These are phyloP conservation scores for Thelonectria olida DNA, from an alignment of 2,329 filamentous ascomycete species.

Conservation along the genomic window DNA sequence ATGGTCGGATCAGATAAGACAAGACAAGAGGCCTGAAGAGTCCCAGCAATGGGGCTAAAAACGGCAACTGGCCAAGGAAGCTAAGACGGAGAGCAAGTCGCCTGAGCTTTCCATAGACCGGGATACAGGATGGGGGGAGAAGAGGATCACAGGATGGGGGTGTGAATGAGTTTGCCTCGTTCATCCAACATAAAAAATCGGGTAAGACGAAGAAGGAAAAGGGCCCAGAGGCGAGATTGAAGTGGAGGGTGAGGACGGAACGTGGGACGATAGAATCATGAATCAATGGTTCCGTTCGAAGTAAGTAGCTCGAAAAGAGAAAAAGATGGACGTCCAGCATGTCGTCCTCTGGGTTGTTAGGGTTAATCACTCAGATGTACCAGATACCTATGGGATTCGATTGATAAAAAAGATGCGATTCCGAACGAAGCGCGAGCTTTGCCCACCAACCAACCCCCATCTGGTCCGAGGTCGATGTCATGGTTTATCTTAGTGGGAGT, in stretches of 20 bases:
- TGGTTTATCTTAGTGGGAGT: slow-evolving; percentile 4
- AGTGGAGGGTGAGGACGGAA: slow-evolving; percentile 2
- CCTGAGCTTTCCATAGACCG: background rate
- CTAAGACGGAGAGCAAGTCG: slow-evolving; percentile 3
- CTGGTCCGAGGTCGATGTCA: background rate
- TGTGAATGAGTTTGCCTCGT: background rate
- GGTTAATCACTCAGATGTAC: slow-evolving; percentile 5
- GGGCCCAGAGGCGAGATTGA: background rate
- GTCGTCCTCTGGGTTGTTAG: background rate
- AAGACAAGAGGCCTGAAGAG: slow-evolving; percentile 7
- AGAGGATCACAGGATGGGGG: background rate
- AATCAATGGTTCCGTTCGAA: background rate
- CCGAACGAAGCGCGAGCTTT: slow-evolving; percentile 11
- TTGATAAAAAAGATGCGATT: slow-evolving; percentile 5
- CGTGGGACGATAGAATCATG: slow-evolving; percentile 12
- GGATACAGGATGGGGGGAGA: background rate
- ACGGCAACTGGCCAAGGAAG: background rate
- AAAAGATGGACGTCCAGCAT: background rate
- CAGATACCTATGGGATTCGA: slow-evolving; percentile 6
- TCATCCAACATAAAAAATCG: background rate
- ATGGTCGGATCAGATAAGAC: slow-evolving; percentile 23
- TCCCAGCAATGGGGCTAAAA: background rate
- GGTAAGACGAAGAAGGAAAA: slow-evolving; percentile 4
- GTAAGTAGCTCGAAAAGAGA: background rate
- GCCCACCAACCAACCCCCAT: background rate